Evolutionary conservation across 331 rosid species (phyloP).

Genomic region (Erythrophleum ivorense): DNA sequence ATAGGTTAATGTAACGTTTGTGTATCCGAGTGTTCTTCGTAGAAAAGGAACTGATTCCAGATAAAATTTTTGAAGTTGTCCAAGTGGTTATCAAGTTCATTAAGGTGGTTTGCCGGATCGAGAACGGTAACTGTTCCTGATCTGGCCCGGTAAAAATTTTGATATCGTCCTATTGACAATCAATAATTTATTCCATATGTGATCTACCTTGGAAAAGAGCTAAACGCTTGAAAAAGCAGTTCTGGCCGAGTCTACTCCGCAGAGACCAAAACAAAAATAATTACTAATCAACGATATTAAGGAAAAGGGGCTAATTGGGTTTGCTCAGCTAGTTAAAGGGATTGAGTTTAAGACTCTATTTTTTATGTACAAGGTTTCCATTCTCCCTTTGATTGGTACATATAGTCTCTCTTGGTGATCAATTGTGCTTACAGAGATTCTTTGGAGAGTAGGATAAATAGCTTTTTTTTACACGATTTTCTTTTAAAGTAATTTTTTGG

Average conservation of each 20-base stretch:
- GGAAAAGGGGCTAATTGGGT: no score
- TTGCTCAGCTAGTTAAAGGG: no score
- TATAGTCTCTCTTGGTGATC: no score
- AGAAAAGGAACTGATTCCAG: constrained; percentile 1
- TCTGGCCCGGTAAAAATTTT: neutral
- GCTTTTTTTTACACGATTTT: no score
- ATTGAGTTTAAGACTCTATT: no score
- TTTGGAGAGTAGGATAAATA: no score
- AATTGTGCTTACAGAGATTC: no score
- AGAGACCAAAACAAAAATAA: neutral
- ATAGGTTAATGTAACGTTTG: neutral
- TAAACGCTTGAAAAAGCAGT: neutral
- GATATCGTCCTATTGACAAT: neutral
- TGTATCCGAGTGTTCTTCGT: neutral
- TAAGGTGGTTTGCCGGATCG: neutral
- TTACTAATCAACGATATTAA: neutral
- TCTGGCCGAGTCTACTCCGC: neutral
- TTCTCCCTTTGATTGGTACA: no score
- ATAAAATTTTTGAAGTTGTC: neutral
- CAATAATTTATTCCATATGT: neutral
- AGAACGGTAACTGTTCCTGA: neutral
- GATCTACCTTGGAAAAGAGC: neutral
- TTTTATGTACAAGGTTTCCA: no score
- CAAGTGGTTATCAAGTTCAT: neutral
- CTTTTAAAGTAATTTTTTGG: no score